Percentiles rank a stretch among this genome's conserved stretches.
phyloP scores from a whole-genome alignment of 345 rosid genomes.

The Gossypioides kirkii region DNA sequence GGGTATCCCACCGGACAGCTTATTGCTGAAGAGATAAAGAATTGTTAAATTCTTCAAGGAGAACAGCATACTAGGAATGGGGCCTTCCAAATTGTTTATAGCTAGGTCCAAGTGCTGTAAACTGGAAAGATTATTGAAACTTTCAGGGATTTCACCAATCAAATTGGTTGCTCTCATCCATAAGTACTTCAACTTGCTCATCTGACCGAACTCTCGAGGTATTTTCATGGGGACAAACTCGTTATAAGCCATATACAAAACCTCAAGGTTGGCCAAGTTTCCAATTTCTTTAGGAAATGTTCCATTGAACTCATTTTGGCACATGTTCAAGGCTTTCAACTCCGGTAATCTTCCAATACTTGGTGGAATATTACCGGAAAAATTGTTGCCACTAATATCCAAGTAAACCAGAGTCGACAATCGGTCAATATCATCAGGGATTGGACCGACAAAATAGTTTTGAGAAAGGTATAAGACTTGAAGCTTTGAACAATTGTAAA shows the following conservation, averaged over 20 bases:
- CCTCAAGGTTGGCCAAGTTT: conserved; percentile 50
- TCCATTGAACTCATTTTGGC: conserved; percentile 50
- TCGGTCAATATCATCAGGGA: conserved; percentile 56
- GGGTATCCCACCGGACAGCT: conserved; percentile 57
- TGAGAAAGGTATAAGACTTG: conserved; percentile 49
- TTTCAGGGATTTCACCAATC: conserved; percentile 57
- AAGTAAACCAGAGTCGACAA: conserved; percentile 43
- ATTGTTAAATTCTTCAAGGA: conserved; percentile 38
- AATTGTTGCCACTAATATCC: conserved; percentile 49
- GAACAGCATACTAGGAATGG: conserved; percentile 44
- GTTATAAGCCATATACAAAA: conserved; percentile 39
- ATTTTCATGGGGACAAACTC: conserved; percentile 46
- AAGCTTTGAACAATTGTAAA: conserved; percentile 63
- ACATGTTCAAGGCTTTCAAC: conserved; percentile 32
- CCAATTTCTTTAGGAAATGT: conserved; percentile 79
- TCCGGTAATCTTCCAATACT: conserved; percentile 40
- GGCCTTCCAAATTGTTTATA: conserved; percentile 43
- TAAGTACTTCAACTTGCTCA: conserved; percentile 46
- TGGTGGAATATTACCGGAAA: conserved; percentile 65
- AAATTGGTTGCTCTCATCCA: conserved; percentile 48
- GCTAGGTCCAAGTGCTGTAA: conserved; percentile 49
- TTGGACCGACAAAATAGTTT: conserved; percentile 56
- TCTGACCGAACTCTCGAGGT: conserved; percentile 51
- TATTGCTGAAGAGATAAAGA: conserved; percentile 44
- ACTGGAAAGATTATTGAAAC: conserved; percentile 37